Conservation (phyloP, 2,329 filamentous ascomycete species). For the Epichloe sibirici region DNA sequence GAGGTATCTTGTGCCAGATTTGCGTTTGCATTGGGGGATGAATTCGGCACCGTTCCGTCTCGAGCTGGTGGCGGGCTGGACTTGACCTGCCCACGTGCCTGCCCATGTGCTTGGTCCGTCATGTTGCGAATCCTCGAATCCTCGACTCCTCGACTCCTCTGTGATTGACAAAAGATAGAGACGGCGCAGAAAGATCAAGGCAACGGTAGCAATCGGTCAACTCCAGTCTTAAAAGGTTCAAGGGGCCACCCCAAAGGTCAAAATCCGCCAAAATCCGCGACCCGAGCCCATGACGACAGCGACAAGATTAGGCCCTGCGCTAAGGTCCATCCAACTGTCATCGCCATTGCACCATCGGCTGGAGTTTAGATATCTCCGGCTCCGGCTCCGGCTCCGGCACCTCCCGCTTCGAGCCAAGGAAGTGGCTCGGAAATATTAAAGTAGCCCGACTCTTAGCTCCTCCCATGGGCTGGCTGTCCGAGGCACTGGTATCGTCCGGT, state of each 20-base stretch:
- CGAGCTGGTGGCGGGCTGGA: neutral
- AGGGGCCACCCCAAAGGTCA: too few relatives aligned
- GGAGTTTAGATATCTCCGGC: slow-evolving; percentile 2
- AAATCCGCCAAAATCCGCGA: neutral
- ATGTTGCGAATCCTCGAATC: neutral
- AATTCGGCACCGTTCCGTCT: neutral
- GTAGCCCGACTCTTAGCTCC: too few relatives aligned
- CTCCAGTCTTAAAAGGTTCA: neutral
- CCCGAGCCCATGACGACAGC: neutral
- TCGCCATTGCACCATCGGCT: slow-evolving; percentile 1
- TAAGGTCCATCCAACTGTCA: neutral
- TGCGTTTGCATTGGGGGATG: neutral
- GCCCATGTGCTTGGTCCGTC: neutral
- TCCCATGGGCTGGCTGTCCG: too few relatives aligned
- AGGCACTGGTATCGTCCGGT: too few relatives aligned
- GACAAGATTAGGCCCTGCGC: neutral
- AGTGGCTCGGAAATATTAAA: too few relatives aligned
- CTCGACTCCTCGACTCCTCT: too few relatives aligned
- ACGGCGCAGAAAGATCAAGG: too few relatives aligned
- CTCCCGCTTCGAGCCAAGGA: neutral
- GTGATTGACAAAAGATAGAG: too few relatives aligned
- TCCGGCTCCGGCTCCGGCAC: neutral
- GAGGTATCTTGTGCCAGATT: neutral
- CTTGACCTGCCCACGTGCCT: neutral
- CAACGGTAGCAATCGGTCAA: too few relatives aligned